A percentile compares a stretch with the other conserved stretches of the same genome.
Evolutionary conservation across 345 rosid genomes (phyloP).

Genomic region (Syzygium oleosum): DNA sequence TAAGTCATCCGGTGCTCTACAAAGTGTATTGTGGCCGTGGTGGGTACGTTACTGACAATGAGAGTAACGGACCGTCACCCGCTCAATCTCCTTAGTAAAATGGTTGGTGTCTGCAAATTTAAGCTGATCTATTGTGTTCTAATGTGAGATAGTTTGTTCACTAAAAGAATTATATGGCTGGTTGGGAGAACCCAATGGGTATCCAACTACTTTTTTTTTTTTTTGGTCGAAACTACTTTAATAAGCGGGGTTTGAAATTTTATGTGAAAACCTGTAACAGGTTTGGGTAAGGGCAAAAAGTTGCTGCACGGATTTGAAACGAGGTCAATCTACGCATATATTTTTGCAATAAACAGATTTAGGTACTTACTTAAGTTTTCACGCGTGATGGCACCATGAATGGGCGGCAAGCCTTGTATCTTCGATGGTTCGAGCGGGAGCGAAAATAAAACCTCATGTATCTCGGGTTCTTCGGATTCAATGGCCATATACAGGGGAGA

Average conservation of each 20-base stretch:
- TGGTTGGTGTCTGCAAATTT: background rate
- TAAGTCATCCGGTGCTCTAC: background rate
- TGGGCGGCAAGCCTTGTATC: background rate
- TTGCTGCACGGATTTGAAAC: too few species aligned
- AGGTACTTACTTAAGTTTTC: background rate
- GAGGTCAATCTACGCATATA: background rate
- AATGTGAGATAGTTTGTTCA: background rate
- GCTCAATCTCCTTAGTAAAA: background rate
- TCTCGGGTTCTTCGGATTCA: fast-evolving
- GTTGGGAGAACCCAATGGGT: background rate
- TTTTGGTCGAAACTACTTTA: too few species aligned
- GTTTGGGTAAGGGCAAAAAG: background rate
- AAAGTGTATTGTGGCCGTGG: background rate
- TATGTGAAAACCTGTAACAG: background rate
- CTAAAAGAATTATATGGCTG: background rate
- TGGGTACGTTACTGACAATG: background rate
- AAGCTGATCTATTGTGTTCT: background rate
- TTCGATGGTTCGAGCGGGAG: background rate
- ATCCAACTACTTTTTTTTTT: background rate
- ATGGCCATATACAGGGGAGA: background rate
- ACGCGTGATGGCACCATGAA: background rate
- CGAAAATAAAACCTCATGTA: fast-evolving
- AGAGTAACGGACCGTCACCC: background rate
- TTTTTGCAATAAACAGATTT: background rate
- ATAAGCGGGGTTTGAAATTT: background rate